Evolutionary conservation across 805 yeast species (phyloP), one percentile per base, ranked within the genome.

Genomic region (Cyberlindnera sargentensis): DNA sequence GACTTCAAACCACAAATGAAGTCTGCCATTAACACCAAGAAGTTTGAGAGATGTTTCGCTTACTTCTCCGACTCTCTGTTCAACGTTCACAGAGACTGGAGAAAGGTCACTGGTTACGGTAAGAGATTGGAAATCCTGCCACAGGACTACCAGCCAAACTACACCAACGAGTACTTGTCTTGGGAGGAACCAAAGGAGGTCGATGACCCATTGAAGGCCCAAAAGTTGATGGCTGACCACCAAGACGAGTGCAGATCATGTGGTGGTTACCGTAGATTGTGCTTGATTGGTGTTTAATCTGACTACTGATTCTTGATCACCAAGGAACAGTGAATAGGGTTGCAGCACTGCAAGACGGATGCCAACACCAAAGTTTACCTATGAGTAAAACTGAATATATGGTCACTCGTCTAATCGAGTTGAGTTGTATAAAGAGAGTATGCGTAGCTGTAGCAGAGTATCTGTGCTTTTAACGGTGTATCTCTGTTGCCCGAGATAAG

Each of bases 91-190:
- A 34, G 36, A 23, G 36, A 34, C 8, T 34, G 36, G 36, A 34
- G 28, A 34, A 34, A 34, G 9, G 36, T 34, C 24, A 34, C 36
- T 20, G 36, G 26, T 15, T 34, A 34, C 26, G 36, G 36, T 34
- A 34, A 34, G 28, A 34, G 36, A 34, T 34, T 34, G 36, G 36
- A 34, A 10, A 34, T 34, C 27, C 36, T 34, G n/a, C 36, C 36
- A 34, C 26, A 15, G 15, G 36, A 23, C 3, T 34, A 34, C 15
- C 36, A 34, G 36, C 25, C 36, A 15, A 34, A 34, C 36, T 34
- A 34, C 11, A 20, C 27, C 24, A 34, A 34, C 27, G 36, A 34
- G 5, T 34, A 34, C 36, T 23, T 34, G 24, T 34, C 36, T 23
- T 34, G 36, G 36, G 36, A 34, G 15, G 36, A 34, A 11, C 36